Evolutionary conservation across 805 yeast species (phyloP), one percentile per base, ranked within the genome.

Genomic region (Yamadazyma phyllophila): DNA sequence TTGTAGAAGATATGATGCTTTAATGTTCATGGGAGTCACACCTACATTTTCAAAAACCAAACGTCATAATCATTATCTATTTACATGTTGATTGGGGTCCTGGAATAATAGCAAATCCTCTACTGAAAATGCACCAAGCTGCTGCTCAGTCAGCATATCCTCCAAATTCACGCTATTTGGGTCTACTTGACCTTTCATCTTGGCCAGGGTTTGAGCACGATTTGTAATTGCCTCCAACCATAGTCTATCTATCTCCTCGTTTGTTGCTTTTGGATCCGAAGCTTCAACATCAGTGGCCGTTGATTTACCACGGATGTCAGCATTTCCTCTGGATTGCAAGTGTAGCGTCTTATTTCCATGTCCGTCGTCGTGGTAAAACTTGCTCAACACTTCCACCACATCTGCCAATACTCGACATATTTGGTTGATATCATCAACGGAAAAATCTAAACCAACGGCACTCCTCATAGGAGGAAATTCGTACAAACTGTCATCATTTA

Each of bases 211-310:
- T 14, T 36, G 36, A 35, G 36, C 16, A 26, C 15, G 35, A 14
- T 8, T 15, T 8, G 36, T 26, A 36, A 36, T 6, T 7, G 36
- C 13, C 20, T 36, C 45, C n/a, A 35, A 3, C 45, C 45, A 42
- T 2, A 35, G 30, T 14, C 20, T 29, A 13, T 42, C 45, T 6
- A 42, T 29, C 11, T 35, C 40, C 2, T 14, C 32, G 30, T 20
- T 12, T 36, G 31, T n/a, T 24, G 17, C 7, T 10, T 4, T 7
- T 3, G 16, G 15, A 8, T 30, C 31, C 7, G 36, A 13, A 12
- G 26, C 11, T 31, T 16, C 30, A 12, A 7, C 26, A 10, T 7
- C 6, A 20, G 24, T 20, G 24, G 24, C 29, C 12, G 17, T 7
- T 8, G 11, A 10, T 9, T 16, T 20, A 7, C 12, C 13, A 12